Base-by-base conservation (phyloP, 2,329 filamentous ascomycete species). In the Canariomyces notabilis region DNA sequence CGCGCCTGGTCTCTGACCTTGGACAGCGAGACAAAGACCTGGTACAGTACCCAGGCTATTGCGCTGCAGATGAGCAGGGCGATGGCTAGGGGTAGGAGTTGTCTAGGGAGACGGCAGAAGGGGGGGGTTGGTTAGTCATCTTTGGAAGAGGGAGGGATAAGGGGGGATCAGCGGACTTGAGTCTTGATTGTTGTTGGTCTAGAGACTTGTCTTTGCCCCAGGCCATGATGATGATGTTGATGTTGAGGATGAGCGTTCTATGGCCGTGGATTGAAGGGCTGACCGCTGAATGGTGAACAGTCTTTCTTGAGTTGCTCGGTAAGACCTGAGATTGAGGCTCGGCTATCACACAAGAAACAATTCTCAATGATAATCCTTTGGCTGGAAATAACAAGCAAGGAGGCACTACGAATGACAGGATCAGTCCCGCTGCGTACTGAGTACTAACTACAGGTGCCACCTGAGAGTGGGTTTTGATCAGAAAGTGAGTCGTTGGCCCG, bases 1-100 rank as follows among this genome's bases (percentile, higher is more conserved):
- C 76, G 77, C 37, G 85, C 83, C 48, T 77, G 74, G 49, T 79
- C 71, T 50, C 79, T 76, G 57, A 90, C 82, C 64, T 85, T 76
- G 66, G 72, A 74, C 45, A 78, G 73, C 66, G 80, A 81, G 44
- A 85, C 66, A 67, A 85, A 89, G 63, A 89, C 75, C 50, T 87
- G 82, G 66, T 88, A 89, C 50, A 78, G 76, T 48, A 90, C 71
- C 67, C 80, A 87, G 46, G 73, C 83, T 37, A 76, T 63, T 44
- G 69, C 74, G 51, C 66, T 74, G 21, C 87, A 62, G 42, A 85
- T 58, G 50, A 72, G 47, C 59, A 87, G 71, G 51, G 84, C 73
- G 58, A 88, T 71, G 46, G 87, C 46, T 38, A 89, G 75, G 5
- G 86, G 85, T 21, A 88, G 57, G 31, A 89, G 65, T 60, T 84